These are phyloP conservation scores for Chrysoporthe puriensis DNA, from an alignment of 2,329 filamentous ascomycete genomes.

Conservation along the genomic window DNA sequence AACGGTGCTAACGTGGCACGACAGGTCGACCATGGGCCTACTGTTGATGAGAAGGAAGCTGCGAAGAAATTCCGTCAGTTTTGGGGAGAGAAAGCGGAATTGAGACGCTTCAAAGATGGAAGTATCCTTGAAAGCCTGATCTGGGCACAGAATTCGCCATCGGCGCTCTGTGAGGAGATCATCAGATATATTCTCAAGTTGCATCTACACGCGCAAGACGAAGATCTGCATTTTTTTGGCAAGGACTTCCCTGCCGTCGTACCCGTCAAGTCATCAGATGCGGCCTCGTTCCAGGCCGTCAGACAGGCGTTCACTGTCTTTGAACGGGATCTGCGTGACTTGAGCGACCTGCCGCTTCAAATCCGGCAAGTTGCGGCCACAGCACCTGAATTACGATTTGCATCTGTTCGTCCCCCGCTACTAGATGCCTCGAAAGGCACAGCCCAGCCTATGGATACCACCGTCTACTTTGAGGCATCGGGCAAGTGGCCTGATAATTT, in stretches of 20 bases:
- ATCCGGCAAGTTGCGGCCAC: conserved; percentile 79
- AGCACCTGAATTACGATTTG: conserved; percentile 73
- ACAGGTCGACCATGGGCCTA: conserved; percentile 84
- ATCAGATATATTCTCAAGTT: conserved; percentile 69
- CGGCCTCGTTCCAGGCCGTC: conserved; percentile 67
- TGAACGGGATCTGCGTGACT: conserved; percentile 73
- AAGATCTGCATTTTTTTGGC: conserved; percentile 56
- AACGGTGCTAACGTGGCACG: conserved; percentile 74
- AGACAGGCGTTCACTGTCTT: conserved; percentile 72
- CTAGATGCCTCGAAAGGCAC: conserved; percentile 49
- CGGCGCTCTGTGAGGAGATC: conserved; percentile 79
- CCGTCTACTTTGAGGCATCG: conserved; percentile 91
- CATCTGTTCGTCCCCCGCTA: conserved; percentile 62
- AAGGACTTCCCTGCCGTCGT: conserved; percentile 55
- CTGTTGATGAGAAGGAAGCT: conserved; percentile 82
- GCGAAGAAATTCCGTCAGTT: conserved; percentile 83
- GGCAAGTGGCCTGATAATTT: conserved; percentile 93
- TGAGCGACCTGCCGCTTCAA: conserved; percentile 86
- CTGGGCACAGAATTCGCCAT: conserved; percentile 70
- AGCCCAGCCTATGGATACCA: conserved; percentile 69
- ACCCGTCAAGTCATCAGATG: conserved; percentile 50
- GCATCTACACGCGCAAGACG: conserved; percentile 66
- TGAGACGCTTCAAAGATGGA: conserved; percentile 93
- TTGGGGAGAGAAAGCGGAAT: conserved; percentile 92
- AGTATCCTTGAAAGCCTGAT: conserved; percentile 91